Evolutionary conservation across 179 eudicot species (phyloP), one percentile per base, ranked within the genome.

Genomic region (Beta corolliflora): DNA sequence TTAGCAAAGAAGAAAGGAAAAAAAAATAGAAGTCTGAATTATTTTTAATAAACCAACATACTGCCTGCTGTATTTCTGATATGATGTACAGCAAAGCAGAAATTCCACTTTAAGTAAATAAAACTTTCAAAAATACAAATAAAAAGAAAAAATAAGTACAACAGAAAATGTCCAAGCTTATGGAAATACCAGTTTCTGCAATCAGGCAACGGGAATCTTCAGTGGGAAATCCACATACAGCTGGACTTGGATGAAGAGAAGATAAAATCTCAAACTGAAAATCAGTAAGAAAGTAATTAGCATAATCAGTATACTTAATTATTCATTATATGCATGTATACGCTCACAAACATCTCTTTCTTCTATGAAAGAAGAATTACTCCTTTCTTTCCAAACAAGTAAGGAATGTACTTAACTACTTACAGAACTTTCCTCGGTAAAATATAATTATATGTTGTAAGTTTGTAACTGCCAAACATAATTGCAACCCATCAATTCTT

Each of bases 161-260:
- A 74, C 23, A 18, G 29, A 29, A 63, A 36, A 55, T 36, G 74
- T 73, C 48, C 59, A 45, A 71, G 58, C 68, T 52, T 14, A 48
- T 41, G 77, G 16, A 73, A 25, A 9, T 88, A 95, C 99, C 99
- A 75, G 95, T 92, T 87, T 95, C 91, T 67, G 94, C 91, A 81
- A 95, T 95, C 50, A 95, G 86, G 77, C 86, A 80, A 9, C 97
- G 89, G 55, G 99, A 97, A 69, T 92, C 98, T 81, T 95, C 96
- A 15, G 93, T 85, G 44, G 99, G 99, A 77, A 84, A 92, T 68
- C 99, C 99, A 86, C 98, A 95, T 63, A 95, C 99, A 76, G 99
- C 99, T 84, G 99, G 99, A 79, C 90, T 95, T 67, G 99, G 99
- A 79, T 95, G 98, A 63, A 95, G 95, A 45, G 92, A 89, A 77